Conservation (phyloP, 345 rosid genomes). For the Bruguiera sexangula region DNA sequence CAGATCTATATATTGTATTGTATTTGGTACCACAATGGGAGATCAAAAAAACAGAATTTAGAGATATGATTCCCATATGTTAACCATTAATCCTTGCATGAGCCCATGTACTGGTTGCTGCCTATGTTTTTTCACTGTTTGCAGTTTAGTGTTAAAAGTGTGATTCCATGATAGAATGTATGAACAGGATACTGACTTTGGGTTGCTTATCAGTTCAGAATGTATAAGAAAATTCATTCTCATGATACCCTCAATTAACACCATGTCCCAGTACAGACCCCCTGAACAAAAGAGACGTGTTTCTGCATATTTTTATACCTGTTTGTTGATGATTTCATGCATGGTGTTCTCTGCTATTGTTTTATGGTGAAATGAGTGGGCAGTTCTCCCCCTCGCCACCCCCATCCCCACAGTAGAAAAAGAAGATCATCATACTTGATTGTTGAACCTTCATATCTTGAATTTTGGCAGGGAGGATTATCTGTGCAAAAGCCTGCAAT, state of each 20-base stretch:
- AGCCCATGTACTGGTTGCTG: background rate
- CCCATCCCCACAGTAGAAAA: no score
- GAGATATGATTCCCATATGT: background rate
- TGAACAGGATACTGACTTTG: background rate
- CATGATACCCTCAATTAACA: background rate
- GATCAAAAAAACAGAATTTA: background rate
- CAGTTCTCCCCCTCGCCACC: no score
- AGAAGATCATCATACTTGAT: background rate
- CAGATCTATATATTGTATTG: background rate
- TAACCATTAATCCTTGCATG: background rate
- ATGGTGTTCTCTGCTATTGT: no score
- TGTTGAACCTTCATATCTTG: background rate
- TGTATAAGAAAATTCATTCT: constrained; percentile 1
- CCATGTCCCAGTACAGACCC: background rate
- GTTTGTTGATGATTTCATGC: no score
- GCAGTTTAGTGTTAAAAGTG: background rate
- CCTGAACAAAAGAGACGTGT: background rate
- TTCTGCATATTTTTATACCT: background rate
- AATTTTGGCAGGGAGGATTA: constrained; percentile 45
- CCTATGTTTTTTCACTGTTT: background rate
- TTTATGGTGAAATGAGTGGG: no score
- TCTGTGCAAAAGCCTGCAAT: constrained; percentile 41
- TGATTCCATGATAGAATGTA: background rate
- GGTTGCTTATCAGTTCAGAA: background rate
- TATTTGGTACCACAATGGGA: background rate